A percentile compares a stretch with the other conserved stretches of the same genome.
Conservation (phyloP, 2,329 filamentous ascomycete species). For the Lecanicillium sp. region DNA sequence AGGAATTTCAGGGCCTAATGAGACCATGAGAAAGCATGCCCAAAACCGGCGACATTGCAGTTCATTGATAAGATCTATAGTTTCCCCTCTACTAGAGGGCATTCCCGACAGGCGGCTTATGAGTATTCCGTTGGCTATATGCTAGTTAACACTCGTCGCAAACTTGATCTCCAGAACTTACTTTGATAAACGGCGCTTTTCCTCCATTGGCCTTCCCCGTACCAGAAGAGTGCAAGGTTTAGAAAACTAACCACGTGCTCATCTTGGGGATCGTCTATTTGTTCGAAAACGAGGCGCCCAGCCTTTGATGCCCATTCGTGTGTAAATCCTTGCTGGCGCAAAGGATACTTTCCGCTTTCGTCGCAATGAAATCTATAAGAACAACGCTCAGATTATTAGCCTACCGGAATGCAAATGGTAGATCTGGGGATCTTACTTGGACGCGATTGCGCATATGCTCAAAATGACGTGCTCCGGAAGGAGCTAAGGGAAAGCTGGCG, state of each 20-base stretch:
- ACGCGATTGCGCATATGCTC: constrained; percentile 7
- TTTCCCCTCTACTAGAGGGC: neutral
- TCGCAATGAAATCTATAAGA: neutral
- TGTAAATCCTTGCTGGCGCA: neutral
- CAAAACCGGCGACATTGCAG: constrained; percentile 1
- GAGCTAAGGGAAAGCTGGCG: too few species aligned
- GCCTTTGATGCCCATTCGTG: neutral
- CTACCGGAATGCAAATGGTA: neutral
- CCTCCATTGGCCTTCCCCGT: constrained; percentile 1
- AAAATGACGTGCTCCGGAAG: constrained; percentile 12
- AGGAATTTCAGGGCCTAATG: neutral
- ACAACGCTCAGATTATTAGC: neutral
- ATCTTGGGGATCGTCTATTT: neutral
- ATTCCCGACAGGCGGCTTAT: neutral
- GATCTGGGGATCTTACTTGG: neutral
- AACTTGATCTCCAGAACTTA: neutral
- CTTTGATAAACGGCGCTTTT: neutral
- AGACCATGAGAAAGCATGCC: neutral
- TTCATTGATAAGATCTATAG: neutral
- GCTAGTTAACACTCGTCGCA: neutral
- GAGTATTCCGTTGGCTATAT: neutral
- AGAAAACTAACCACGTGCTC: neutral
- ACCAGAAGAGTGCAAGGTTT: constrained; percentile 1
- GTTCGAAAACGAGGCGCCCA: neutral
- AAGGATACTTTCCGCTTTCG: neutral